These are phyloP conservation scores for Teunomyces lycoperdinae DNA, from an alignment of 805 yeast genomes.

Conservation along the genomic window DNA sequence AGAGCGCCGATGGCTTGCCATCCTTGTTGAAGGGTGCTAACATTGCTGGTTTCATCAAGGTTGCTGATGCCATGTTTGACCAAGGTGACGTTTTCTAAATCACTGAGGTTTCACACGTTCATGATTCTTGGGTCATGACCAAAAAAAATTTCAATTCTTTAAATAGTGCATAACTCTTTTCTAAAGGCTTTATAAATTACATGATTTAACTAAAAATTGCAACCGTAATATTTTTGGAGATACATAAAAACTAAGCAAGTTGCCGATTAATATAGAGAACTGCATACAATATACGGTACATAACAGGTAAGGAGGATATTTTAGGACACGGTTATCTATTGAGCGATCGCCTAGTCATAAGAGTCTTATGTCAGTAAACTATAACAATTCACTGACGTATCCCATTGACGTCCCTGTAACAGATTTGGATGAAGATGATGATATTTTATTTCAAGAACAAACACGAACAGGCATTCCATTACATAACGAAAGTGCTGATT, in stretches of 20 bases:
- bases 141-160: conserved; percentile 9
- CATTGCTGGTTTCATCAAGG: conserved; percentile 98
- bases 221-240: not conserved
- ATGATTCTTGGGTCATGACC: not conserved
- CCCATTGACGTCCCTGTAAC: conserved; percentile 55
- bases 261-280: no score
- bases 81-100: conserved; percentile 76
- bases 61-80: conserved; percentile 96
- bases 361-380: conserved; percentile 6
- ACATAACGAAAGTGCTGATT: conserved; percentile 6
- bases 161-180: conserved; percentile 6
- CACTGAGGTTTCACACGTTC: not conserved
- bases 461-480: not conserved
- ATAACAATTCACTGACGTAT: conserved; percentile 19
- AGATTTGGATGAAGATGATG: conserved; percentile 49
- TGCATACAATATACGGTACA: not conserved
- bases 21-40: conserved; percentile 98
- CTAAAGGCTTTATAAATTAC: not conserved
- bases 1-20: conserved; percentile 63
- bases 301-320: not conserved
- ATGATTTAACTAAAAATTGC: not conserved
- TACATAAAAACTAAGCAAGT: no score
- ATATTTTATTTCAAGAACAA: conserved; percentile 22
- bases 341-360: not conserved
- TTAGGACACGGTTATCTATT: not conserved